Percentiles rank a stretch among this genome's conserved stretches.
Conservation (phyloP, 1,284 basidiomycete species). For the Cryptococcus maquisensis region DNA sequence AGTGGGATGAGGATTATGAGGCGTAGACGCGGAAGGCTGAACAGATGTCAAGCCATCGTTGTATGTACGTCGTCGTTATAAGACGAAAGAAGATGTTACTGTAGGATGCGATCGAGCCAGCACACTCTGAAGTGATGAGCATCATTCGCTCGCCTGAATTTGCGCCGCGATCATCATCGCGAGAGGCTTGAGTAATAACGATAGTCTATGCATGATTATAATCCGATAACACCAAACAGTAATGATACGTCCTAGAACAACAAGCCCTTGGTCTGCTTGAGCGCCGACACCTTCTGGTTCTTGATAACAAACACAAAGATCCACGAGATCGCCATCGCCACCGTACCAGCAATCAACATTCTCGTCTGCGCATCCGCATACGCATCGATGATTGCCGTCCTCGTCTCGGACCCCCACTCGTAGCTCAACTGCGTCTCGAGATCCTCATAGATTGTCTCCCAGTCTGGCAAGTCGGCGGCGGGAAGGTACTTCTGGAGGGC, state of each 20-base stretch:
- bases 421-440: conserved; percentile 35
- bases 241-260: conserved; percentile 22
- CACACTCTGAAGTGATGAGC: too few species aligned
- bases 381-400: conserved; percentile 31
- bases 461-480: conserved; percentile 31
- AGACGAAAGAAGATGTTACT: too few species aligned
- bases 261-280: conserved; percentile 39
- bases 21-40: conserved; percentile 12
- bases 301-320: conserved; percentile 27
- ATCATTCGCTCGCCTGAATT: too few species aligned
- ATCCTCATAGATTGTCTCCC: conserved; percentile 32
- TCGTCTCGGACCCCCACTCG: conserved; percentile 23
- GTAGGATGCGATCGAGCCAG: too few species aligned
- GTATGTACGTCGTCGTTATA: too few species aligned
- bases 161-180: too few species aligned
- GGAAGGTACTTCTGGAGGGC: conserved; percentile 32
- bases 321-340: conserved; percentile 29
- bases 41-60: conserved; percentile 6
- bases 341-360: conserved; percentile 41
- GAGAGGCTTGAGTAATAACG: too few species aligned
- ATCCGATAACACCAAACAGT: neutral
- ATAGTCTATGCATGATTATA: too few species aligned
- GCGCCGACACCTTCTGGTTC: conserved; percentile 36
- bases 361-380: conserved; percentile 35
- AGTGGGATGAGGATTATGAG: conserved; percentile 13